These are phyloP conservation scores for Irpex lacteus DNA, from an alignment of 1,284 basidiomycete genomes.

Conservation along the genomic window DNA sequence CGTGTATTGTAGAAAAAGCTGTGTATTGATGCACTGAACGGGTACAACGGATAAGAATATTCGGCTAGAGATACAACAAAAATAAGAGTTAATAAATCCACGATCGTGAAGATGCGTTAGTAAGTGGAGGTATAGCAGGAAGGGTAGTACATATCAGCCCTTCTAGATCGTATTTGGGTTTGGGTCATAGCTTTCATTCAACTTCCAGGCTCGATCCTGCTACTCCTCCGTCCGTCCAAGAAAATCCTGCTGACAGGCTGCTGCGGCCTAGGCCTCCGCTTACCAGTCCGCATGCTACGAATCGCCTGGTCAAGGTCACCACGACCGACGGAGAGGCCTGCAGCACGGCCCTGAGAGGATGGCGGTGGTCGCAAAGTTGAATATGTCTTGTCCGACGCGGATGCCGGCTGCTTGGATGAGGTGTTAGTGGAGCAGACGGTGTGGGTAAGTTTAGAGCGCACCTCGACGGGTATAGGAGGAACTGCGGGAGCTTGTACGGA, in stretches of 20 bases:
- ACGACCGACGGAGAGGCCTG: slow-evolving; percentile 55
- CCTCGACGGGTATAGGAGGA: slow-evolving; percentile 26
- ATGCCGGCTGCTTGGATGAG: slow-evolving; percentile 35
- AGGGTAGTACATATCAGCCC: too few relatives aligned
- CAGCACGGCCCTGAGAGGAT: slow-evolving; percentile 39
- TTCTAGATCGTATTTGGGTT: too few relatives aligned
- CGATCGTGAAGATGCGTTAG: neutral
- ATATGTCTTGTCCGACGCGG: slow-evolving; percentile 26
- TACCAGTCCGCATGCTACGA: slow-evolving; percentile 72
- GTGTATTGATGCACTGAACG: neutral
- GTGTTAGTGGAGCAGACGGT: neutral
- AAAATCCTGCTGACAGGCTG: slow-evolving; percentile 75
- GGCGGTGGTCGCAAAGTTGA: slow-evolving; percentile 28
- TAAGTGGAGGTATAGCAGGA: neutral
- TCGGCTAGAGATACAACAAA: too few relatives aligned
- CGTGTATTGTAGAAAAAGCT: neutral
- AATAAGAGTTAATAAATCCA: too few relatives aligned
- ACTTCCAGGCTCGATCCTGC: slow-evolving; percentile 33
- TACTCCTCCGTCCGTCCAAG: slow-evolving; percentile 58
- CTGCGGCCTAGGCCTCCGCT: slow-evolving; percentile 49
- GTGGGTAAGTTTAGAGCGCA: slow-evolving; percentile 15
- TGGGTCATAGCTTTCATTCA: neutral
- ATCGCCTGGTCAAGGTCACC: slow-evolving; percentile 83
- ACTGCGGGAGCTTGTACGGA: slow-evolving; percentile 23
- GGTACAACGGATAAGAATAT: neutral